Percentiles rank a stretch among this genome's conserved stretches.
Conservation (phyloP, 1,139 yeast genomes). For the Kluyveromyces sp. region DNA sequence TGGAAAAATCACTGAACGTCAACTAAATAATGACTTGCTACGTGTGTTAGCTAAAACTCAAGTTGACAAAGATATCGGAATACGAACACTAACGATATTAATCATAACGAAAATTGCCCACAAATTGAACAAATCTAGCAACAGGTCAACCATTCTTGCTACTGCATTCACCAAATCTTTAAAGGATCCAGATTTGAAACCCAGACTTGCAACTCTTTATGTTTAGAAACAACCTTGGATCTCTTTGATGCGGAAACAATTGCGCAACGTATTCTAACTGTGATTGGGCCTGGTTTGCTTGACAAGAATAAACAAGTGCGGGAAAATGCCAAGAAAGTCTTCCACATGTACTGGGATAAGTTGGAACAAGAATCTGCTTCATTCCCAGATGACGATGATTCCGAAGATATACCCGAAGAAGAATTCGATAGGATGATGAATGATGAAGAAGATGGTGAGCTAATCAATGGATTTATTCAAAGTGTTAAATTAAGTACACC, state of each 20-base stretch:
- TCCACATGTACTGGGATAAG: slow-evolving; percentile 55
- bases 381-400: slow-evolving; percentile 43
- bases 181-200: slow-evolving; percentile 70
- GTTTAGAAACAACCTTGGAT: slow-evolving; percentile 57
- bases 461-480: slow-evolving; percentile 24
- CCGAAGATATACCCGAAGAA: slow-evolving; percentile 27
- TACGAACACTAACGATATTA: slow-evolving; percentile 78
- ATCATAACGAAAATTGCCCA: slow-evolving; percentile 66
- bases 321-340: slow-evolving; percentile 58
- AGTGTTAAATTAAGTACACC: slow-evolving; percentile 16
- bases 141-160: slow-evolving; percentile 61
- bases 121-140: slow-evolving; percentile 46
- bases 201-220: slow-evolving; percentile 68
- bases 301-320: slow-evolving; percentile 69
- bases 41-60: slow-evolving; percentile 82
- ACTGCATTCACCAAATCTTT: slow-evolving; percentile 83
- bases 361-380: slow-evolving; percentile 54
- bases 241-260: slow-evolving; percentile 69
- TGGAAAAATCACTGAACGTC: slow-evolving; percentile 66
- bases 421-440: slow-evolving; percentile 18
- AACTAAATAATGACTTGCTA: slow-evolving; percentile 77
- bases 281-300: slow-evolving; percentile 74
- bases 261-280: slow-evolving; percentile 76
- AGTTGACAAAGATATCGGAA: slow-evolving; percentile 73
- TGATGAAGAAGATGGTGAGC: slow-evolving; percentile 11